Base-by-base conservation (phyloP, 2,329 filamentous ascomycete genomes). In the Colletotrichum endophyticum region DNA sequence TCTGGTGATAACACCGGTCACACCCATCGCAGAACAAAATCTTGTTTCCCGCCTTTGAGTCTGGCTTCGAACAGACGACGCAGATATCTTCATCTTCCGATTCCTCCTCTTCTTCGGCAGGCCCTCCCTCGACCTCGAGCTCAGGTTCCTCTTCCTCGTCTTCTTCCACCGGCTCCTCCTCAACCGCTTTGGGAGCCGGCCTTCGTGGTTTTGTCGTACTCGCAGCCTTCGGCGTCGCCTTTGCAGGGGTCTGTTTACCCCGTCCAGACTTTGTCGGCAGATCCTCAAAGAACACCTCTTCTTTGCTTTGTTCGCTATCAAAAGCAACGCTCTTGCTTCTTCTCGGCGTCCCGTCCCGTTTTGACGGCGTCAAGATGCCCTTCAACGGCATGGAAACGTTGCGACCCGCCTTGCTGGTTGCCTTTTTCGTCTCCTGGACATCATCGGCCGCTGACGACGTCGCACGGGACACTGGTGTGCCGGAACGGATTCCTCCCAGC, bases 11-110 rank as follows among this genome's bases (percentile, higher is more conserved):
- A 1, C 90, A 90, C 82, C 89, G 87, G 81, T 93, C 90, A 84
- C 92, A 94, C 70, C 88, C 89, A 78, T 93, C 92, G 83, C 92
- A 94, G 44, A 93, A 88, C 11, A 94, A 85, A 39, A 94, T 93
- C 80, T 92, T 87, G 80, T 94, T 93, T 2, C 90, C 90, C 3
- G 87, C 84, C 44, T 88, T 85, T 0, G 91, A 93, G 76, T 93
- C 88, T 0, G 90, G 89, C 72, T 89, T 89, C 49, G 84, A 86
- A 81, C 92, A 94, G 44, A 93, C 86, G 22, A 84, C 85, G 79
- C 92, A 94, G 0, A 90, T 86, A 72, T 91, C 90, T 22, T 91
- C 90, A 61, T 91, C 89, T 5, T 85, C 84, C 12, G 82, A 82
- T 13, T 86, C 79, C 19, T 85, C 83, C 19, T 85, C 83, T 30